These are phyloP conservation scores for Podospora australis DNA, from an alignment of 495 filamentous ascomycete genomes.

Conservation along the genomic window DNA sequence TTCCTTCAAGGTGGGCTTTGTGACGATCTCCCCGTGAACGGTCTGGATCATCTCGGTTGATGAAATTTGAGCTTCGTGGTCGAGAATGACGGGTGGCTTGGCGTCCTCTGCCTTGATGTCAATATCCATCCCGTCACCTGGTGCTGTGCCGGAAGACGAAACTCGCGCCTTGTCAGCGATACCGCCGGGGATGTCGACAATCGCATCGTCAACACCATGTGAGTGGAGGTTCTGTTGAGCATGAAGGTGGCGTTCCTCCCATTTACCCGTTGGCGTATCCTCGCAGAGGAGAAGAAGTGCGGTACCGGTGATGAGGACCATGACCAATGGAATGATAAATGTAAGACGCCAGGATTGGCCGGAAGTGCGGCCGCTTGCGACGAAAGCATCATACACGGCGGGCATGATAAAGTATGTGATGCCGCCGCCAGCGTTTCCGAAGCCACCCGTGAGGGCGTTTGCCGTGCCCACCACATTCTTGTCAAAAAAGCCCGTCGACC, in stretches of 20 bases:
- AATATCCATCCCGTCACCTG: neutral
- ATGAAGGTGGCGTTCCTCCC: constrained; percentile 56
- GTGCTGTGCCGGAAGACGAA: constrained; percentile 17
- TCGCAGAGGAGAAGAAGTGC: constrained; percentile 65
- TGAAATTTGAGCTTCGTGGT: constrained; percentile 39
- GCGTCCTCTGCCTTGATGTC: constrained; percentile 12
- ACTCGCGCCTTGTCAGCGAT: constrained; percentile 44
- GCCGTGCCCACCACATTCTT: constrained; percentile 88
- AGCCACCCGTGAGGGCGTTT: constrained; percentile 77
- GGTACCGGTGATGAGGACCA: constrained; percentile 61
- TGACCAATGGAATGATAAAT: constrained; percentile 75
- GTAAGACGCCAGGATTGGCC: constrained; percentile 79
- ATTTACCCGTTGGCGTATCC: constrained; percentile 77
- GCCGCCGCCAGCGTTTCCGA: constrained; percentile 85
- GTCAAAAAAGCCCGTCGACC: constrained; percentile 92
- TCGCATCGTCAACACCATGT: constrained; percentile 5
- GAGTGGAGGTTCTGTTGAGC: neutral
- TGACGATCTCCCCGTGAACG: constrained; percentile 56
- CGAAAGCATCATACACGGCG: constrained; percentile 74
- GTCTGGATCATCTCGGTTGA: constrained; percentile 46
- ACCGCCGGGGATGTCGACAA: constrained; percentile 47
- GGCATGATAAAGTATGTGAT: constrained; percentile 90
- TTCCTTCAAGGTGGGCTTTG: constrained; percentile 58
- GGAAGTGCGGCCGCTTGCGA: constrained; percentile 49
- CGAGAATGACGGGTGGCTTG: constrained; percentile 30